phyloP scores from a whole-genome alignment of 202 grass and related monocot species.

The Zizania palustris region DNA sequence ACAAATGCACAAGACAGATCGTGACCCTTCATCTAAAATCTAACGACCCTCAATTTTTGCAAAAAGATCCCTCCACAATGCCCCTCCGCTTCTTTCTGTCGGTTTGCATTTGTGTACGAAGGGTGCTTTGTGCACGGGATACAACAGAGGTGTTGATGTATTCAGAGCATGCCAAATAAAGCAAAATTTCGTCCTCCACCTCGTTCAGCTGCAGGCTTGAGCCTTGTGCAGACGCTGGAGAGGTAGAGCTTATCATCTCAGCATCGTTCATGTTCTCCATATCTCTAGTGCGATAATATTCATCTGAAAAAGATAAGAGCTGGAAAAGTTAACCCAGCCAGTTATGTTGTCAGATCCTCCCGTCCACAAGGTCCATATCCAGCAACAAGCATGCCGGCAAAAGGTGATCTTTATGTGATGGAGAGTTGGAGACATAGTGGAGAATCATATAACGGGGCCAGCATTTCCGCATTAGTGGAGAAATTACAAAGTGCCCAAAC shows the following conservation, averaged over 20 bases:
- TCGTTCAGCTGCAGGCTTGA: neutral
- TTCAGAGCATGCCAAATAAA: neutral
- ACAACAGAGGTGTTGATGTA: neutral
- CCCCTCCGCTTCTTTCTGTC: no score
- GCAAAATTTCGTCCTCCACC: no score
- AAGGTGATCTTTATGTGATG: neutral
- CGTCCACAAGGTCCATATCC: neutral
- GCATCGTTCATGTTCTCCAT: slow-evolving; percentile 13
- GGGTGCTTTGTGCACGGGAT: no score
- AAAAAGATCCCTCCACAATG: no score
- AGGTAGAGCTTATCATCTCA: neutral
- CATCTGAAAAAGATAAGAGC: neutral
- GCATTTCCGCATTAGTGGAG: neutral
- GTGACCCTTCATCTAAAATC: no score
- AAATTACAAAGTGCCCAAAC: neutral
- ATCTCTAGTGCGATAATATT: neutral
- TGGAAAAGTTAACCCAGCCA: neutral
- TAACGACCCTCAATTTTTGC: no score
- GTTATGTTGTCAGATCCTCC: neutral
- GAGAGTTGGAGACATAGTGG: slow-evolving; percentile 11
- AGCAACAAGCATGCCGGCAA: neutral
- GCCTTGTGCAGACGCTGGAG: neutral
- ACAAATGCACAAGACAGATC: no score
- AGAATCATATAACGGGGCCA: slow-evolving; percentile 30
- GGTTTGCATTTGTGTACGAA: no score